These are phyloP conservation scores for Cinnamomum chago DNA, from an alignment of 164 flowering plant species.

Conservation along the genomic window DNA sequence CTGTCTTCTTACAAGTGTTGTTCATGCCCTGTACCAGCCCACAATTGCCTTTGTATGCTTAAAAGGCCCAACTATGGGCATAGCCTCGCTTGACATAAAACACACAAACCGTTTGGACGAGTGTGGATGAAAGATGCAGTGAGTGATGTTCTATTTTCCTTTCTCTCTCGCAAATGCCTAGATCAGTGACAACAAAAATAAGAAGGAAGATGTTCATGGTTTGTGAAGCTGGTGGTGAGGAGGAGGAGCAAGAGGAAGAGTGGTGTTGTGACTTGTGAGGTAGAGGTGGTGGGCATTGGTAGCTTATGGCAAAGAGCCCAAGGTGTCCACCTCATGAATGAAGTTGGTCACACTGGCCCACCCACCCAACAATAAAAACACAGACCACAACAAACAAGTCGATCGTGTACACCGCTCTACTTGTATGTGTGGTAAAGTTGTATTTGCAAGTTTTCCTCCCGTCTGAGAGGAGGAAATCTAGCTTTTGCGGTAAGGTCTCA, in stretches of 20 bases:
- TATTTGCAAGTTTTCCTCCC: no score
- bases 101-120: no score
- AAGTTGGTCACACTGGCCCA: slow-evolving; percentile 91
- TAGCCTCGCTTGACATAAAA: no score
- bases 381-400: slow-evolving; percentile 77
- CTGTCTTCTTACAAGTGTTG: no score
- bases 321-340: slow-evolving; percentile 81
- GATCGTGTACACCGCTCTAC: slow-evolving; percentile 17
- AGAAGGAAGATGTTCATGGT: slow-evolving; percentile 23
- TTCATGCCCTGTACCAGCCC: no score
- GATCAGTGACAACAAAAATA: slow-evolving; percentile 25
- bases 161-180: slow-evolving; percentile 1
- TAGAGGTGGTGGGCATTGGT: slow-evolving; percentile 71
- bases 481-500: no score
- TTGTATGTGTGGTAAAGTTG: no score
- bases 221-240: slow-evolving; percentile 23
- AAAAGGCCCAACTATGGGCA: no score
- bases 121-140: not conserved
- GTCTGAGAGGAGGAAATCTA: no score
- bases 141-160: not conserved
- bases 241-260: slow-evolving; percentile 24
- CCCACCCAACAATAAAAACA: slow-evolving; percentile 87
- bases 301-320: slow-evolving; percentile 90
- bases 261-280: slow-evolving; percentile 19
- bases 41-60: no score